Evolutionary conservation across 768 basidiomycete genomes (phyloP).

Genomic region (Lactarius hatsudake): DNA sequence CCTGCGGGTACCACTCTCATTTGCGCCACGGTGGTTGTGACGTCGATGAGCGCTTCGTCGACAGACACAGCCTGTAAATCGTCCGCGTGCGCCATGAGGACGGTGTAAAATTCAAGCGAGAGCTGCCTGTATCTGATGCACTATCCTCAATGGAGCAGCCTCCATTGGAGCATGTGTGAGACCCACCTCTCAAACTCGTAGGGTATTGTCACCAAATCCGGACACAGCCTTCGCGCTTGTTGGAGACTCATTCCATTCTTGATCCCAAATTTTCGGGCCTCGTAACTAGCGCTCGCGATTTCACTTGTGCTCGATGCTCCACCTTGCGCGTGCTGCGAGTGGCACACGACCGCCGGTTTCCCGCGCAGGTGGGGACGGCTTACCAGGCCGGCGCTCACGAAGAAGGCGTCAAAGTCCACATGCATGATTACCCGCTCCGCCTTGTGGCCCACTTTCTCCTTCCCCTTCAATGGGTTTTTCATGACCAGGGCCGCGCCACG

Average conservation of each 20-base stretch:
- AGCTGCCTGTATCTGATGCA: conserved; percentile 72
- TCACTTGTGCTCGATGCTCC: conserved; percentile 85
- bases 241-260: conserved; percentile 94
- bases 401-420: conserved; percentile 96
- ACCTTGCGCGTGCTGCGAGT: conserved; percentile 77
- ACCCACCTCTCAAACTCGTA: conserved; percentile 88
- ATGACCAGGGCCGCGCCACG: conserved; percentile 45
- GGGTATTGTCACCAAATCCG: conserved; percentile 70
- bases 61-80: conserved; percentile 94
- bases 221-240: conserved; percentile 75
- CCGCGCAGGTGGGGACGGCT: conserved; percentile 78
- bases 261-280: conserved; percentile 84
- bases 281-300: conserved; percentile 92
- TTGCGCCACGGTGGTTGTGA: conserved; percentile 57
- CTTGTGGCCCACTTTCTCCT: conserved; percentile 50
- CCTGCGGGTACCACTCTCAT: conserved; percentile 27
- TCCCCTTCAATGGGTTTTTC: conserved; percentile 56
- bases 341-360: conserved; percentile 92
- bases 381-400: conserved; percentile 87
- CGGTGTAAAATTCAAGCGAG: conserved; percentile 88
- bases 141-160: conserved; percentile 10
- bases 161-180: background rate
- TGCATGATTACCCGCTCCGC: conserved; percentile 78
- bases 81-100: conserved; percentile 85
- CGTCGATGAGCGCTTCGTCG: conserved; percentile 93